phyloP scores from a whole-genome alignment of 768 basidiomycete genomes.

The Podaxis carcinomalis region DNA sequence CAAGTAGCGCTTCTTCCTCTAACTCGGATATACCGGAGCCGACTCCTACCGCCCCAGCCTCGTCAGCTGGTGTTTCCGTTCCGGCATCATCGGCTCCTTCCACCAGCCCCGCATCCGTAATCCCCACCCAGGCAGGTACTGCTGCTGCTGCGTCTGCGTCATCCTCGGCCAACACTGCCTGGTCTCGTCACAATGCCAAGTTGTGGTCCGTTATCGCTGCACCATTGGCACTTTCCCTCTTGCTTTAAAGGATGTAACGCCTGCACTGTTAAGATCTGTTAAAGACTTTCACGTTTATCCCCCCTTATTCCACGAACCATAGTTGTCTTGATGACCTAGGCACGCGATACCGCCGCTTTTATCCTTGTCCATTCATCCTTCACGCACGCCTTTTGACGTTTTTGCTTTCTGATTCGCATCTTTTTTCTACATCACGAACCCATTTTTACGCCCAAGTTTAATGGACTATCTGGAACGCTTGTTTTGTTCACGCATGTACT shows the following conservation, averaged over 20 bases:
- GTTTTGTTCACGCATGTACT: slow-evolving; percentile 9
- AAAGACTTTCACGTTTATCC: neutral
- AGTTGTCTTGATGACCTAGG: neutral
- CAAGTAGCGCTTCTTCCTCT: neutral
- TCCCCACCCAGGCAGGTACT: neutral
- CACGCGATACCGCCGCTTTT: neutral
- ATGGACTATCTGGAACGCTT: neutral
- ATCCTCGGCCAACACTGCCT: neutral
- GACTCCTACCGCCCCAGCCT: neutral
- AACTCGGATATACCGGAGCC: neutral
- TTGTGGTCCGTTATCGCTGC: slow-evolving; percentile 6
- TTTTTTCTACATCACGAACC: slow-evolving; percentile 2
- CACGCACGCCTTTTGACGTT: neutral
- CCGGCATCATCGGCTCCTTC: neutral
- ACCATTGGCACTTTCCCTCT: neutral
- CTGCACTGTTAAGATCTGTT: neutral
- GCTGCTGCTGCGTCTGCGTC: neutral
- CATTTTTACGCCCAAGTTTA: neutral
- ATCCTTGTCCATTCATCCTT: neutral
- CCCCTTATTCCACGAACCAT: neutral
- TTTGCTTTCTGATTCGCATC: slow-evolving; percentile 5
- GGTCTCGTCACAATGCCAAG: neutral
- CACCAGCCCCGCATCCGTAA: neutral
- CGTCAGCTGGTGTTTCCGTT: neutral
- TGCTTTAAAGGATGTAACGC: neutral